phyloP scores from a whole-genome alignment of 768 basidiomycete species.

The Leccinum arenicola region DNA sequence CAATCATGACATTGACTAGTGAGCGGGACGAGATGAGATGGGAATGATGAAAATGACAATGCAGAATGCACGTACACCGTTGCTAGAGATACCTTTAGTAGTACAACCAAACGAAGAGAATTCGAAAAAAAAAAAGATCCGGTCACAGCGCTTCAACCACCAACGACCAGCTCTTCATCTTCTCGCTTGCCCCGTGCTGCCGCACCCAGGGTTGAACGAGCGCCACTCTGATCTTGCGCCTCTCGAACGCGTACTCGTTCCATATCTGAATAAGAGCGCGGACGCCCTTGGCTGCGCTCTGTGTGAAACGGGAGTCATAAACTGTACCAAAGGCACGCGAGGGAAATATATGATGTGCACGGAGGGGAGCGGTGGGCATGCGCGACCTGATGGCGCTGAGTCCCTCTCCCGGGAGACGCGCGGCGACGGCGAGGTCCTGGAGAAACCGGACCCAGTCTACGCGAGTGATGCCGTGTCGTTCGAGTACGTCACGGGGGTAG shows the following conservation, averaged over 20 bases:
- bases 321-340: slow-evolving; percentile 9
- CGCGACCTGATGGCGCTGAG: slow-evolving; percentile 11
- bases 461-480: slow-evolving; percentile 26
- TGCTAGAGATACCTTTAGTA: background rate
- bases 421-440: slow-evolving; percentile 27
- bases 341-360: slow-evolving; percentile 16
- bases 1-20: background rate
- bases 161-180: slow-evolving; percentile 10
- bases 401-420: slow-evolving; percentile 18
- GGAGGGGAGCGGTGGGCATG: slow-evolving; percentile 14
- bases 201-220: slow-evolving; percentile 4
- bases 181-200: slow-evolving; percentile 1
- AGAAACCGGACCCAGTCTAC: slow-evolving; percentile 32
- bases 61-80: background rate
- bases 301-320: slow-evolving; percentile 23
- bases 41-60: background rate
- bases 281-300: slow-evolving; percentile 21
- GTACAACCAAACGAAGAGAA: slow-evolving; percentile 2
- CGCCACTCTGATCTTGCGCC: slow-evolving; percentile 26
- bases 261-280: slow-evolving; percentile 26
- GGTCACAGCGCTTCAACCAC: slow-evolving; percentile 27
- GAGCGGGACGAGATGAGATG: background rate
- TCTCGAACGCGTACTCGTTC: slow-evolving; percentile 33
- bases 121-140: background rate
- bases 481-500: slow-evolving; percentile 25